A percentile compares a stretch with the other conserved stretches of the same genome.
Conservation (phyloP, 257 asterid genomes). For the Ajuga chamaepitys region DNA sequence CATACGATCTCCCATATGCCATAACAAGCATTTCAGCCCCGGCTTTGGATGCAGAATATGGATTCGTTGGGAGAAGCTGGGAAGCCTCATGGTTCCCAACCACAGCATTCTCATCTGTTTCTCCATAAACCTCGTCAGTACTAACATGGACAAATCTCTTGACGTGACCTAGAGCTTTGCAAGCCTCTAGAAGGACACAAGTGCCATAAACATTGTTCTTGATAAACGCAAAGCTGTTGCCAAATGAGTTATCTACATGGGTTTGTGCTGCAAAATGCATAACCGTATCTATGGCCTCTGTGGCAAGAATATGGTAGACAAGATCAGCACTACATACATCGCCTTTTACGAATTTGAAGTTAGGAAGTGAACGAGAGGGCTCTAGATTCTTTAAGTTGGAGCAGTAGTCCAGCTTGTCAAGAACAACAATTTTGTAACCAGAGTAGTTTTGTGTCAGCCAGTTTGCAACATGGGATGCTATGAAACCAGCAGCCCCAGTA, state of each 20-base stretch:
- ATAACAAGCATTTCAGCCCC: conserved; percentile 50
- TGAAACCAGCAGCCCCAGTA: conserved; percentile 48
- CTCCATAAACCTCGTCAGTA: conserved; percentile 51
- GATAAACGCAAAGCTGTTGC: conserved; percentile 36
- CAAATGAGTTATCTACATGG: conserved; percentile 38
- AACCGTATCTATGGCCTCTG: conserved; percentile 39
- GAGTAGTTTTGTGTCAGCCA: conserved; percentile 28
- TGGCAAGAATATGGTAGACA: conserved; percentile 23
- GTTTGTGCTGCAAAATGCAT: conserved; percentile 49
- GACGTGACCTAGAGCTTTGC: conserved; percentile 29
- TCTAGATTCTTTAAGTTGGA: conserved; percentile 34
- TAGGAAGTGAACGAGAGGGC: conserved; percentile 31
- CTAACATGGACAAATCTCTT: conserved; percentile 43
- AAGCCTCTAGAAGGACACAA: conserved; percentile 35
- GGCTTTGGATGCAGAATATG: conserved; percentile 46
- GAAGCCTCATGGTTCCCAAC: conserved; percentile 40
- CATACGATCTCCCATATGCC: conserved; percentile 43
- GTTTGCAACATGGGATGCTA: conserved; percentile 41
- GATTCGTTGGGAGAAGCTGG: conserved; percentile 45
- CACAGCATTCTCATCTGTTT: conserved; percentile 39
- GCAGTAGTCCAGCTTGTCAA: conserved; percentile 44
- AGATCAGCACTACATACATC: conserved; percentile 35
- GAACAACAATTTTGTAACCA: conserved; percentile 35
- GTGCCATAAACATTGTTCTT: conserved; percentile 39
- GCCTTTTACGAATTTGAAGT: conserved; percentile 37